phyloP scores from a whole-genome alignment of 208 protist genomes.

The Spongospora subterranea region DNA sequence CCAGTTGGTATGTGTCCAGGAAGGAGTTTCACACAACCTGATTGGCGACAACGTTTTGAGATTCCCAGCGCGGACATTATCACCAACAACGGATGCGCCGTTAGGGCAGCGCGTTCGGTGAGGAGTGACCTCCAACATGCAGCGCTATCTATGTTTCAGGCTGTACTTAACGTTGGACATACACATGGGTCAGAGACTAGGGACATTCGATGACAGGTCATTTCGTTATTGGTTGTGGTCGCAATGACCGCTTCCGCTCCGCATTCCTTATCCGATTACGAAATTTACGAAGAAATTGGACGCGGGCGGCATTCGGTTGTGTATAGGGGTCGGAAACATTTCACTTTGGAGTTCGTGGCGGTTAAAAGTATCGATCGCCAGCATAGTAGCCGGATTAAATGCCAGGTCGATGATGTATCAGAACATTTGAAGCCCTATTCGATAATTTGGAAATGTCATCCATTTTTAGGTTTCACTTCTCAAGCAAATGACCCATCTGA shows the following conservation, averaged over 20 bases:
- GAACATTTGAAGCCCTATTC: no score
- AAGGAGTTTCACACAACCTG: no score
- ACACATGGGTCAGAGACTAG: background rate
- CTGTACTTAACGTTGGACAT: background rate
- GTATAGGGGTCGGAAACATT: slow-evolving; percentile 30
- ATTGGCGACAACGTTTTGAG: no score
- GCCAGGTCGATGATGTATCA: background rate
- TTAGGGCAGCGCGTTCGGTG: background rate
- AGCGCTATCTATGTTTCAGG: background rate
- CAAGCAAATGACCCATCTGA: slow-evolving; percentile 31
- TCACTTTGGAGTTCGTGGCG: slow-evolving; percentile 42
- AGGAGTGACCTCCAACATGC: background rate
- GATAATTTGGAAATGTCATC: no score
- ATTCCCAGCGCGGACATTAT: no score
- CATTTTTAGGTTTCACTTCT: background rate
- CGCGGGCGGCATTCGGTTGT: slow-evolving; percentile 11
- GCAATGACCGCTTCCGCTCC: background rate
- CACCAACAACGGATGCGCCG: background rate
- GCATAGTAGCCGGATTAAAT: slow-evolving; percentile 7
- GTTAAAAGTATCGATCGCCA: slow-evolving; percentile 47
- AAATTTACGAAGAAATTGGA: slow-evolving; percentile 52
- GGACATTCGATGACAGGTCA: background rate
- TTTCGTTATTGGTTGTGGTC: background rate
- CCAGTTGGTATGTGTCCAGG: no score
- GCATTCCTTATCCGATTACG: background rate